A percentile compares a stretch with the other conserved stretches of the same genome.
Conservation (phyloP, 495 filamentous ascomycete species). For the Daldinia decipiens region DNA sequence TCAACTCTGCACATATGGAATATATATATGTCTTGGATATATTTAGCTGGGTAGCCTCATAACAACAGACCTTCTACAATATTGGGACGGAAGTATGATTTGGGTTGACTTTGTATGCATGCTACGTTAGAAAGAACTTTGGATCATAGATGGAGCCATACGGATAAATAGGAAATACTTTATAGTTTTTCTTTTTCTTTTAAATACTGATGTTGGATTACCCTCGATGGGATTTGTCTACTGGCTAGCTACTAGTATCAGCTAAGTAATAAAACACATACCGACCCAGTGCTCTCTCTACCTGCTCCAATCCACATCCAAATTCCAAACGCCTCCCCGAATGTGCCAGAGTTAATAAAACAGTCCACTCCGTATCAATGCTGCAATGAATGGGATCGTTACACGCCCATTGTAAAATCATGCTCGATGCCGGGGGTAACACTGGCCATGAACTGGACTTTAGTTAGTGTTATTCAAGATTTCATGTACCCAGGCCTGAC, state of each 20-base stretch:
- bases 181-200: too few species aligned
- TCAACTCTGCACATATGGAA: not conserved
- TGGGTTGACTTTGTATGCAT: not conserved
- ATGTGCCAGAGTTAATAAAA: slow-evolving; percentile 8
- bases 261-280: slow-evolving; percentile 22
- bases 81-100: not conserved
- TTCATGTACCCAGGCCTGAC: not conserved
- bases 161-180: not conserved
- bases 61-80: not conserved
- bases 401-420: slow-evolving; percentile 98
- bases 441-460: slow-evolving; percentile 83
- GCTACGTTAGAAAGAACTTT: not conserved
- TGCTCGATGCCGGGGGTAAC: slow-evolving; percentile 98
- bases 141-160: not conserved
- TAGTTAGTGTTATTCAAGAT: slow-evolving; percentile 25
- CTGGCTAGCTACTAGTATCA: slow-evolving; percentile 21
- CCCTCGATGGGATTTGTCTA: not conserved
- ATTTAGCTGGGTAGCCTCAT: not conserved
- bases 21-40: not conserved
- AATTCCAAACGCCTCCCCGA: slow-evolving; percentile 30
- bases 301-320: slow-evolving; percentile 21
- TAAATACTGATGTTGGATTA: not conserved
- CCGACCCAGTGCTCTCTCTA: slow-evolving; percentile 31
- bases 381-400: slow-evolving; percentile 17
- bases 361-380: slow-evolving; percentile 12